Percentiles rank a stretch among this genome's conserved stretches.
Conservation (phyloP, 352 stramenopile genomes). For the Phytopythium ostracodes region DNA sequence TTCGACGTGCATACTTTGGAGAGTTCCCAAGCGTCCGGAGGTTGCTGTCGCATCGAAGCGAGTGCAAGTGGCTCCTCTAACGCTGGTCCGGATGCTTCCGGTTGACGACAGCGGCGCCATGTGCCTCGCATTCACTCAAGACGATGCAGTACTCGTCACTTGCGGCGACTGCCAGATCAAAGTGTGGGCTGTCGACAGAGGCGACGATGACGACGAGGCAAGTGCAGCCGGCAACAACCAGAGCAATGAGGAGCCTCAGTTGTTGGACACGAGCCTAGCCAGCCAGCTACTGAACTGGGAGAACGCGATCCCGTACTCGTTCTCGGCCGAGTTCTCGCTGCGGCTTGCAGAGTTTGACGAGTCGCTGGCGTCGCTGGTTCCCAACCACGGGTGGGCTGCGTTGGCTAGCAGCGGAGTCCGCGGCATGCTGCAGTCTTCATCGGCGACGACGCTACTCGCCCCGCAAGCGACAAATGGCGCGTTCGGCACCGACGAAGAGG, state of each 20-base stretch:
- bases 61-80: slow-evolving; percentile 8
- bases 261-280: not conserved
- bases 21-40: slow-evolving; percentile 6
- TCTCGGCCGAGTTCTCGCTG: slow-evolving; percentile 32
- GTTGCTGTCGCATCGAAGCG: not conserved
- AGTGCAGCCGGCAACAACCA: not conserved
- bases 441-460: not conserved
- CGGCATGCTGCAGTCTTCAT: not conserved
- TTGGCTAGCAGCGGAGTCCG: no score
- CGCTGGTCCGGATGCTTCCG: slow-evolving; percentile 34
- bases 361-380: slow-evolving; percentile 21
- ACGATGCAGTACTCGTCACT: slow-evolving; percentile 40
- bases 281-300: slow-evolving; percentile 28
- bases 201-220: not conserved
- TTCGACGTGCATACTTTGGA: slow-evolving; percentile 60
- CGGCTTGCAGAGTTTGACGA: slow-evolving; percentile 44
- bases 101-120: slow-evolving; percentile 32
- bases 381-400: slow-evolving; percentile 38
- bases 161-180: slow-evolving; percentile 41
- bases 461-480: not conserved
- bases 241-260: not conserved
- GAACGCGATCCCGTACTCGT: slow-evolving; percentile 25
- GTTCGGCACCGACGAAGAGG: not conserved
- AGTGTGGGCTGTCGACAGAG: slow-evolving; percentile 42
- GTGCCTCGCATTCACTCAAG: slow-evolving; percentile 25